A percentile compares a stretch with the other conserved stretches of the same genome.
Evolutionary conservation across 2,329 filamentous ascomycete species (phyloP).

Genomic region (Pseudogymnoascus sp.): DNA sequence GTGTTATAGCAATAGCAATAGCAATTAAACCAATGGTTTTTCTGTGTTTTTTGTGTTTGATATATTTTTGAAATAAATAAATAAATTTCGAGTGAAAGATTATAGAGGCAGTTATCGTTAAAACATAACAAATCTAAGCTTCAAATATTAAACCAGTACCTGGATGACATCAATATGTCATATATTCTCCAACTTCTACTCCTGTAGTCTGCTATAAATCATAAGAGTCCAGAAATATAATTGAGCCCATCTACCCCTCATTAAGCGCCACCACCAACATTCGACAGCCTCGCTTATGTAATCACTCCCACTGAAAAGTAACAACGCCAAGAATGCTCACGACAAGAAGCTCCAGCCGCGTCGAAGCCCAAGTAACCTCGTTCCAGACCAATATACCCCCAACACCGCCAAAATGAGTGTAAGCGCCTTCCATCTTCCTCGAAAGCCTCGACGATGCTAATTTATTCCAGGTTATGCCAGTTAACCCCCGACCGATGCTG

Average conservation of each 20-base stretch:
- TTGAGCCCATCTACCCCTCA: neutral
- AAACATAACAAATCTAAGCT: neutral
- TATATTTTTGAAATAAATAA: neutral
- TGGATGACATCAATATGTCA: neutral
- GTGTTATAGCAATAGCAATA: neutral
- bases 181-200: neutral
- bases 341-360: conserved; percentile 16
- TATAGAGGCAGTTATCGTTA: neutral
- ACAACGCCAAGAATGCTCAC: conserved; percentile 20
- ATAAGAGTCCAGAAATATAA: neutral
- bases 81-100: neutral
- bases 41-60: neutral
- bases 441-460: conserved; percentile 19
- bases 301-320: neutral
- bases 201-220: neutral
- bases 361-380: conserved; percentile 17
- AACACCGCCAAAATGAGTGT: conserved; percentile 32
- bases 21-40: neutral
- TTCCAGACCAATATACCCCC: neutral
- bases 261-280: conserved; percentile 3
- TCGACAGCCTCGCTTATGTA: conserved; percentile 7
- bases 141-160: neutral
- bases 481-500: conserved; percentile 96
- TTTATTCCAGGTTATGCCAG: conserved; percentile 66
- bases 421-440: conserved; percentile 15